Evolutionary conservation across 331 rosid species (phyloP).

Genomic region (Malus hybrid): DNA sequence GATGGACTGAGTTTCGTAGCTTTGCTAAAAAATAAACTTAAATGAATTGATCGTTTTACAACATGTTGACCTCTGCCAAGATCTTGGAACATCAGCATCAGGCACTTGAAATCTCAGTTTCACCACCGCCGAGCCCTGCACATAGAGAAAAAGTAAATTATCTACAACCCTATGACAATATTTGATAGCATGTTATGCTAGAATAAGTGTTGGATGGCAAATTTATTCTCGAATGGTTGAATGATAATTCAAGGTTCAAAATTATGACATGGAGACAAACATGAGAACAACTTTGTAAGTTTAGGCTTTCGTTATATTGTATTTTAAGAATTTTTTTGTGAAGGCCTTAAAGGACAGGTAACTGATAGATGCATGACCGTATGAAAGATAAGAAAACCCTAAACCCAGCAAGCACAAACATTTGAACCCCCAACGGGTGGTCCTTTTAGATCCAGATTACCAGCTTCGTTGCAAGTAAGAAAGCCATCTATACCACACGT

Average conservation of each 20-base stretch:
- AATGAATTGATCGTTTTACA: background rate
- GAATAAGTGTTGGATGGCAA: background rate
- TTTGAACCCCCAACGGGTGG: background rate
- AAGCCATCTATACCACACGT: background rate
- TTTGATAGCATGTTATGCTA: background rate
- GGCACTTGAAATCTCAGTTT: slow-evolving; percentile 21
- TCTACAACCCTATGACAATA: background rate
- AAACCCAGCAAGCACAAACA: background rate
- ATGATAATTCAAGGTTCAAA: background rate
- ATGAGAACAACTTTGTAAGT: background rate
- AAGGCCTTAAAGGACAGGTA: background rate
- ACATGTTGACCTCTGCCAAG: background rate
- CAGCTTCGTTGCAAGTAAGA: background rate
- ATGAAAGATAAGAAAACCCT: background rate
- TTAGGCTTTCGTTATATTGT: background rate
- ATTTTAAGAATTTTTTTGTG: background rate
- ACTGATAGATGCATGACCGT: background rate
- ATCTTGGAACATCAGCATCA: slow-evolving; percentile 24
- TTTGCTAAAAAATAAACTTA: background rate
- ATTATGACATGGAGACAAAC: background rate
- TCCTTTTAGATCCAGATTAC: background rate
- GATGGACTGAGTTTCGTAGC: background rate
- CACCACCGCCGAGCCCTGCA: slow-evolving; percentile 28
- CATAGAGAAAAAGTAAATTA: slow-evolving; percentile 8
- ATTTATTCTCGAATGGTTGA: background rate